Conservation (phyloP, 306 rosid species). For the Fragaria nilgerrensis region DNA sequence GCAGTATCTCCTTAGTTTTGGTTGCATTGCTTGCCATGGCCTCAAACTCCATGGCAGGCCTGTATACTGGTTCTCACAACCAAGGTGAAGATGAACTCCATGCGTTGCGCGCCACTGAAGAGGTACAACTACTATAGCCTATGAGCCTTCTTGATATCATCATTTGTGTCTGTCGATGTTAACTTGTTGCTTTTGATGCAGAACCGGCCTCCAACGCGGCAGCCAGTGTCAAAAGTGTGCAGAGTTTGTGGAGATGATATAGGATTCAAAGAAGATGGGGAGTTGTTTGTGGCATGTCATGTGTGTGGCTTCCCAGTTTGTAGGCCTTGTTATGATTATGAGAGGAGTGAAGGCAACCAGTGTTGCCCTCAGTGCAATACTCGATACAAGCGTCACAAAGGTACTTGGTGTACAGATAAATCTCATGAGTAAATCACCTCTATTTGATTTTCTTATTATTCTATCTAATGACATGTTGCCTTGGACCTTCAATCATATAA, state of each 20-base stretch:
- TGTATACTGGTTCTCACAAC: constrained; percentile 58
- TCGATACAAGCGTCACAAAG: constrained; percentile 86
- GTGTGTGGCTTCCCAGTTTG: constrained; percentile 89
- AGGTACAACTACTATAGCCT: constrained; percentile 33
- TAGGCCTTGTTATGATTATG: constrained; percentile 83
- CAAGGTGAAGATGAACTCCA: constrained; percentile 28
- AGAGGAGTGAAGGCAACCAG: constrained; percentile 89
- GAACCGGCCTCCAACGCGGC: constrained; percentile 42
- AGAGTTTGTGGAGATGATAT: constrained; percentile 89
- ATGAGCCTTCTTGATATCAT: not conserved
- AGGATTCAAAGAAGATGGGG: constrained; percentile 66
- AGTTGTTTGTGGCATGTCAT: constrained; percentile 76
- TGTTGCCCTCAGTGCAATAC: constrained; percentile 88
- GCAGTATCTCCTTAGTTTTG: not conserved
- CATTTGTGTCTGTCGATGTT: not conserved
- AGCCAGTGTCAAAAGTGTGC: constrained; percentile 48
- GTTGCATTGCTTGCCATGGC: constrained; percentile 43
- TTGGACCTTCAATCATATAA: not conserved
- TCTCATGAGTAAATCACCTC: not conserved
- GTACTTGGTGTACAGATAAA: constrained; percentile 25
- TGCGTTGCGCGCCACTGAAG: constrained; percentile 33
- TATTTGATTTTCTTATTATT: not conserved
- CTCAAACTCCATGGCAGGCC: constrained; percentile 74
- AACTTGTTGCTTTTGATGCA: constrained; percentile 21
- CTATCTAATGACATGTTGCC: not conserved